Conservation (phyloP, 2,329 filamentous ascomycete genomes). For the Aureobasidium sp. region DNA sequence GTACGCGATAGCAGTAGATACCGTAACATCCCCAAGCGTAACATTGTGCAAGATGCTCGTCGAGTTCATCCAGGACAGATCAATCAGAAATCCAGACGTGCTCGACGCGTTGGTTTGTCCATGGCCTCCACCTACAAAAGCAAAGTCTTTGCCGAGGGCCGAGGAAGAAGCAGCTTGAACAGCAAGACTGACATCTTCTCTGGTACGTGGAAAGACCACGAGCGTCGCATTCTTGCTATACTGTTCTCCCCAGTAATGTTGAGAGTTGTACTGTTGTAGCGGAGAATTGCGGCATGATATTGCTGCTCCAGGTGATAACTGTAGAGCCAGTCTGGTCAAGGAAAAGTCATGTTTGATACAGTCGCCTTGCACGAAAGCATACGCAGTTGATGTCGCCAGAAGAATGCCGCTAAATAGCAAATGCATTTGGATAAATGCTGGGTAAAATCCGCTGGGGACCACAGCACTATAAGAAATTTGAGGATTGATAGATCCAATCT, state of each 20-base stretch:
- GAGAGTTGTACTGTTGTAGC: conserved; percentile 12
- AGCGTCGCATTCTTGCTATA: conserved; percentile 15
- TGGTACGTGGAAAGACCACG: conserved; percentile 16
- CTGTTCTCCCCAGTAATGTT: conserved; percentile 16
- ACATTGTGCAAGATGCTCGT: conserved; percentile 15
- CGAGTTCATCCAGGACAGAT: conserved; percentile 18
- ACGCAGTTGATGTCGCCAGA: background rate
- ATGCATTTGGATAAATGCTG: background rate
- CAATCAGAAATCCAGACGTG: conserved; percentile 16
- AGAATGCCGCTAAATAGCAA: background rate
- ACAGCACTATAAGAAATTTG: too few species aligned
- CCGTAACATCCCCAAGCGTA: conserved; percentile 2
- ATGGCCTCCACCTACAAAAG: conserved; percentile 17
- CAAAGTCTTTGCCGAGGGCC: conserved; percentile 13
- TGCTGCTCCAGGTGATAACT: conserved; percentile 9
- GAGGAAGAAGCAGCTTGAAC: conserved; percentile 13
- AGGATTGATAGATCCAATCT: too few species aligned
- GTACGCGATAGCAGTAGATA: conserved; percentile 14
- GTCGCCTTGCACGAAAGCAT: conserved; percentile 14
- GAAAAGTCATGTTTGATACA: conserved; percentile 14
- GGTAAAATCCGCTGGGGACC: background rate
- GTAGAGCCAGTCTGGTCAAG: conserved; percentile 9
- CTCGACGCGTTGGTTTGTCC: conserved; percentile 18
- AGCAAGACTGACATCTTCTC: conserved; percentile 13
- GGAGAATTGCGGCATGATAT: conserved; percentile 15